phyloP scores from a whole-genome alignment of 768 basidiomycete species.

The Leccinum boreale region DNA sequence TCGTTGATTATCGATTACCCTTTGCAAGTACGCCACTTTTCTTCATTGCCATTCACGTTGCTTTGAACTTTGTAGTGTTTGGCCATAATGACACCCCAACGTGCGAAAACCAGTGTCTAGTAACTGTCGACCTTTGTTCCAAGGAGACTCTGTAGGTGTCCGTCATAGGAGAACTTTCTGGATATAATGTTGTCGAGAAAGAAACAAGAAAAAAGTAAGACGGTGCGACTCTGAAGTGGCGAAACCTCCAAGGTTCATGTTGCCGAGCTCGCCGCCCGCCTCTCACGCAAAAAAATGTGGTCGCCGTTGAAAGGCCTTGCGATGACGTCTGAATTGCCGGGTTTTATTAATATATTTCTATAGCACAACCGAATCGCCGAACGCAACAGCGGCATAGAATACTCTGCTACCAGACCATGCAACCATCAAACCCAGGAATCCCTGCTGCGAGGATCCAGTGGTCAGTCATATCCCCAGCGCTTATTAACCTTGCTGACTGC shows the following conservation, averaged over 20 bases:
- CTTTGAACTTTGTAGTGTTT: not conserved
- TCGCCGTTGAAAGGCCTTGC: not conserved
- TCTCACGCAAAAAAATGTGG: conserved; percentile 2
- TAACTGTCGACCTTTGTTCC: not conserved
- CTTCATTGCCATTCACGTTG: not conserved
- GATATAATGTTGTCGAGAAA: conserved; percentile 1
- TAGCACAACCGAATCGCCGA: not conserved
- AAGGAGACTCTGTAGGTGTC: not conserved
- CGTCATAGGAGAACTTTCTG: not conserved
- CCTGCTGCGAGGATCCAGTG: not conserved
- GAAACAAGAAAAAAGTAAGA: not conserved
- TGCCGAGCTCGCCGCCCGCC: not conserved
- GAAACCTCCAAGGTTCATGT: not conserved
- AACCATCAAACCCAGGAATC: not conserved
- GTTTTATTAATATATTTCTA: not conserved
- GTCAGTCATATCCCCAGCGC: not conserved
- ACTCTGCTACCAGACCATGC: not conserved
- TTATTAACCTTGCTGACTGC: not conserved
- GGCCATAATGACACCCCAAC: conserved; percentile 1
- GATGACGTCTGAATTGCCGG: not conserved
- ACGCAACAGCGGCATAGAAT: not conserved
- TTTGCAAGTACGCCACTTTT: not conserved
- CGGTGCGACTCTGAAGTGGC: not conserved
- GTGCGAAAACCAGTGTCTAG: not conserved
- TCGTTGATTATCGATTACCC: conserved; percentile 4